phyloP scores from a whole-genome alignment of 768 basidiomycete genomes.

The Strobilomyces confusus region DNA sequence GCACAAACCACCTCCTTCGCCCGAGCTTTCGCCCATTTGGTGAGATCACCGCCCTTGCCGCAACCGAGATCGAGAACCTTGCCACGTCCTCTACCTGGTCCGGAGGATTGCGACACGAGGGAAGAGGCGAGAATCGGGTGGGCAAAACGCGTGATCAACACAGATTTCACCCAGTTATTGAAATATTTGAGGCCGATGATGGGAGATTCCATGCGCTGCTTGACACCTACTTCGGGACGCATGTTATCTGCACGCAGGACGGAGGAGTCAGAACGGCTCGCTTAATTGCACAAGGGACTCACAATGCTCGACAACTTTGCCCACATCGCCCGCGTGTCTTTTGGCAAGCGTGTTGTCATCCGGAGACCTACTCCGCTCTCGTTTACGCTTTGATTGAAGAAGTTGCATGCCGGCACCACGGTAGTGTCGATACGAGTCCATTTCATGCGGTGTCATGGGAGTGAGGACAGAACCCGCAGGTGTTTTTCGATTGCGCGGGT shows the following conservation, averaged over 20 bases:
- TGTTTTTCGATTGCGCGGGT: constrained; percentile 57
- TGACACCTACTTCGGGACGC: constrained; percentile 86
- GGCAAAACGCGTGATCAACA: constrained; percentile 88
- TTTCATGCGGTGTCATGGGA: constrained; percentile 61
- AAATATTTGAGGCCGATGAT: constrained; percentile 97
- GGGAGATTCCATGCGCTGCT: constrained; percentile 80
- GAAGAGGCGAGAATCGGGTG: constrained; percentile 59
- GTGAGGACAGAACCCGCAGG: constrained; percentile 58
- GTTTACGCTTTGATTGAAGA: constrained; percentile 50
- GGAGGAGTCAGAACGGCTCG: constrained; percentile 2
- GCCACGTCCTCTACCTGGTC: constrained; percentile 41
- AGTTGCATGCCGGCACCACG: constrained; percentile 53
- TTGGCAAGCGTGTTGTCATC: constrained; percentile 43
- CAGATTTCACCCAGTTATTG: constrained; percentile 99
- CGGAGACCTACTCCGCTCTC: constrained; percentile 36
- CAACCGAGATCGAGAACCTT: constrained; percentile 96
- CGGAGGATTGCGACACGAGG: constrained; percentile 22
- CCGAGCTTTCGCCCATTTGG: constrained; percentile 89
- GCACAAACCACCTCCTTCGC: constrained; percentile 77
- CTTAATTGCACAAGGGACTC: constrained; percentile 29
- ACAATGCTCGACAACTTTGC: constrained; percentile 77
- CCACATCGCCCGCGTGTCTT: constrained; percentile 64
- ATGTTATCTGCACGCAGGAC: constrained; percentile 65
- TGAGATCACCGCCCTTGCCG: constrained; percentile 97
- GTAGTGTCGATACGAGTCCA: constrained; percentile 54